phyloP scores from a whole-genome alignment of 768 basidiomycete genomes.

The Cytidiella melzeri region DNA sequence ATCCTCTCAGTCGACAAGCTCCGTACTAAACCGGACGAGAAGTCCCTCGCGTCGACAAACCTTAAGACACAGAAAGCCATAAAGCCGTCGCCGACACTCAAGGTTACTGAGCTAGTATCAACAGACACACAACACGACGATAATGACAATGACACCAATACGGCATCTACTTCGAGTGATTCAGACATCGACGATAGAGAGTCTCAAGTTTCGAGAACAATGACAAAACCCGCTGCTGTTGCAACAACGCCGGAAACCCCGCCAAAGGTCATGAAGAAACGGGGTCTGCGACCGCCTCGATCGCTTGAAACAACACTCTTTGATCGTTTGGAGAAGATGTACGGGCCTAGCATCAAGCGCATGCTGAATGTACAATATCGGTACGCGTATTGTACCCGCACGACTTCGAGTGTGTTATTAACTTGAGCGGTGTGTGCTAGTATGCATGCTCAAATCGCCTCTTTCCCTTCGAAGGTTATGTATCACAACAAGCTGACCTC shows the following conservation, averaged over 20 bases:
- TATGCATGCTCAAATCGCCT: constrained; percentile 83
- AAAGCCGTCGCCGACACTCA: background rate
- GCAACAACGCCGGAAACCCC: constrained; percentile 2
- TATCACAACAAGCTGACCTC: constrained; percentile 70
- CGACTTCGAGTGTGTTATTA: background rate
- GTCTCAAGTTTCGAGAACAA: background rate
- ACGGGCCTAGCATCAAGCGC: constrained; percentile 74
- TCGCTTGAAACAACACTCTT: constrained; percentile 89
- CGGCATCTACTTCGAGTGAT: background rate
- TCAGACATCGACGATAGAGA: constrained; percentile 5
- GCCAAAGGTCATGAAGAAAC: background rate
- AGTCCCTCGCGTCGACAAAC: constrained; percentile 6
- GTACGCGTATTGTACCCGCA: constrained; percentile 40
- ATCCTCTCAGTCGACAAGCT: constrained; percentile 60
- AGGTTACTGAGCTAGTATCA: background rate
- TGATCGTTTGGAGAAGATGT: constrained; percentile 85
- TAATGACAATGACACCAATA: too few relatives aligned
- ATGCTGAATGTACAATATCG: constrained; percentile 90
- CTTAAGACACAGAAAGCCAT: background rate
- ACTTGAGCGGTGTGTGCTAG: constrained; percentile 31
- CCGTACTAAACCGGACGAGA: constrained; percentile 30
- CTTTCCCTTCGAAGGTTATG: constrained; percentile 79
- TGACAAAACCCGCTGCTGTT: constrained; percentile 8
- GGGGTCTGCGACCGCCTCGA: constrained; percentile 47
- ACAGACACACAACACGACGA: too few relatives aligned